Percentiles rank a stretch among this genome's conserved stretches.
Conservation (phyloP, 352 stramenopile genomes). For the Pythium guiyangense region DNA sequence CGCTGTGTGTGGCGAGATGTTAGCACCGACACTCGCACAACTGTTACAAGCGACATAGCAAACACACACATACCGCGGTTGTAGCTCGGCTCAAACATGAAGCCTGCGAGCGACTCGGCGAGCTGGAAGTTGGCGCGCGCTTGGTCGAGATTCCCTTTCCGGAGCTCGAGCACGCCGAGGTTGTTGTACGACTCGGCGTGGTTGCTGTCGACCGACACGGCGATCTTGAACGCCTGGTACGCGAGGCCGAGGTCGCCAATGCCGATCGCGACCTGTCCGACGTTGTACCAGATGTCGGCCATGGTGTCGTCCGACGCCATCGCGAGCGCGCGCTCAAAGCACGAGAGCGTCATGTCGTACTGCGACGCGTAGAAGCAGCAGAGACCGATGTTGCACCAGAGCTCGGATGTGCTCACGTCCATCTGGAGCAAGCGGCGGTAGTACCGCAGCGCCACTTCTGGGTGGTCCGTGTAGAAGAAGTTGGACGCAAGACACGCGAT, state of each 20-base stretch:
- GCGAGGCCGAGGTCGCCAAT: constrained; percentile 91
- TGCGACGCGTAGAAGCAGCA: constrained; percentile 93
- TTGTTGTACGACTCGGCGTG: constrained; percentile 93
- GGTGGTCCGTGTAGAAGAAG: constrained; percentile 93
- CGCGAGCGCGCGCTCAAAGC: constrained; percentile 88
- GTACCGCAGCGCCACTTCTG: constrained; percentile 90
- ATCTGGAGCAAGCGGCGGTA: constrained; percentile 92
- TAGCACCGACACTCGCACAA: constrained; percentile 3
- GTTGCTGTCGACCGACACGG: constrained; percentile 87
- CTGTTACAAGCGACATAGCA: not conserved
- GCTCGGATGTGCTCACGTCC: constrained; percentile 87
- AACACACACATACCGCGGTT: constrained; percentile 63
- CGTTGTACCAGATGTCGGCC: constrained; percentile 94
- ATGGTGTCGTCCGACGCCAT: constrained; percentile 88
- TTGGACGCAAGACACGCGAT: constrained; percentile 91
- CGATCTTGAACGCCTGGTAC: constrained; percentile 94
- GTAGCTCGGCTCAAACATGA: constrained; percentile 91
- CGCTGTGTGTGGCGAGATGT: constrained; percentile 25
- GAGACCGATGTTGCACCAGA: constrained; percentile 94
- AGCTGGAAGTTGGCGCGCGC: constrained; percentile 81
- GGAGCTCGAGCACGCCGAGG: constrained; percentile 86
- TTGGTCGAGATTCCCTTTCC: constrained; percentile 86
- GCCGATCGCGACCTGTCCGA: constrained; percentile 90
- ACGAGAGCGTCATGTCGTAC: constrained; percentile 94
- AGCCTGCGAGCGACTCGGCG: constrained; percentile 72